These are phyloP conservation scores for Wickerhamiella pararugosa DNA, from an alignment of 1,139 yeast species.

Conservation along the genomic window DNA sequence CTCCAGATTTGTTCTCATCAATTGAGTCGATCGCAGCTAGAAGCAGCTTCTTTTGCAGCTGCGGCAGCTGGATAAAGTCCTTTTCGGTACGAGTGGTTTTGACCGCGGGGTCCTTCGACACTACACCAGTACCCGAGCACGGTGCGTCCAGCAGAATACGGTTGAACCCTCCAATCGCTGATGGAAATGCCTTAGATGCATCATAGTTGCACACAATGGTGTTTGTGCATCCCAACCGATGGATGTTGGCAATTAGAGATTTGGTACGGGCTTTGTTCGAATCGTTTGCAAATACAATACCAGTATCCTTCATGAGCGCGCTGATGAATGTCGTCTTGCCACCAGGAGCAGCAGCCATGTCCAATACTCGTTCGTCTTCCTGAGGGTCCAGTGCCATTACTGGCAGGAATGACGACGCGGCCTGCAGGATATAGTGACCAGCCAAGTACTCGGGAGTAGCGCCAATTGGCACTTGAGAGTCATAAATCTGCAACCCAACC, in stretches of 20 bases:
- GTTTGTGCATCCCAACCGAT: slow-evolving; percentile 90
- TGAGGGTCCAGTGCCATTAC: slow-evolving; percentile 96
- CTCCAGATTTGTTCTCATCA: slow-evolving; percentile 86
- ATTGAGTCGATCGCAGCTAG: slow-evolving; percentile 95
- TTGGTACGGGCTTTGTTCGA: slow-evolving; percentile 92
- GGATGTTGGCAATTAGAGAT: slow-evolving; percentile 91
- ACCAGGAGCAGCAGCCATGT: slow-evolving; percentile 99
- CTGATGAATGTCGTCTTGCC: slow-evolving; percentile 96
- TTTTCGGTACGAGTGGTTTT: slow-evolving; percentile 89
- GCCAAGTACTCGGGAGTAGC: slow-evolving; percentile 98
- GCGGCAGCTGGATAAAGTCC: slow-evolving; percentile 94
- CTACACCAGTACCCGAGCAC: slow-evolving; percentile 99
- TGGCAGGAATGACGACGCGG: slow-evolving; percentile 95
- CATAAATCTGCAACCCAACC: slow-evolving; percentile 92
- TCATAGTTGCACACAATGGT: slow-evolving; percentile 95
- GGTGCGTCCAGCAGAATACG: slow-evolving; percentile 94
- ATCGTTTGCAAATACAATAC: slow-evolving; percentile 94
- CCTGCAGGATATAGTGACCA: slow-evolving; percentile 94
- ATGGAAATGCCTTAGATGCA: slow-evolving; percentile 88
- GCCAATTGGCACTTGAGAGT: slow-evolving; percentile 97
- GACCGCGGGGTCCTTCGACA: slow-evolving; percentile 92
- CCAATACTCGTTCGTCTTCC: slow-evolving; percentile 86
- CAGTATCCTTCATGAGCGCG: slow-evolving; percentile 96
- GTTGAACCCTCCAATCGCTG: slow-evolving; percentile 96
- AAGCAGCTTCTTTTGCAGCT: slow-evolving; percentile 83